Evolutionary conservation across 2,329 filamentous ascomycete genomes (phyloP).

Genomic region (Diaporthe citriasiana): DNA sequence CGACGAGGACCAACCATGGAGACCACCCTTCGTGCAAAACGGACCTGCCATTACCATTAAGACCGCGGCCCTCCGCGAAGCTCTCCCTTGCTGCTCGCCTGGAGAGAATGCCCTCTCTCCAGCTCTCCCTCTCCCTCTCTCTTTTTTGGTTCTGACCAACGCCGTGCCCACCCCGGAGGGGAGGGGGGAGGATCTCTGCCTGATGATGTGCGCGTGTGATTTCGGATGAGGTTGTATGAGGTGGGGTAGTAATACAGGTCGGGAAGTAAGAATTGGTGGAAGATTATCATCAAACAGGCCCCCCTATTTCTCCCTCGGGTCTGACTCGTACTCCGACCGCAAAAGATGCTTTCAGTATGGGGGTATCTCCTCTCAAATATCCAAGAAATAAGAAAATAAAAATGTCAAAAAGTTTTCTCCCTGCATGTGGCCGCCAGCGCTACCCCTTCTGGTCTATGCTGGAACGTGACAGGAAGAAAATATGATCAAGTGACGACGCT

Average conservation of each 20-base stretch:
- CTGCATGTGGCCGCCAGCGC: slow-evolving; percentile 30
- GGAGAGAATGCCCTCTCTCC: too few relatives aligned
- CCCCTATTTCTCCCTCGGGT: slow-evolving; percentile 18
- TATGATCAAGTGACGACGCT: slow-evolving; percentile 27
- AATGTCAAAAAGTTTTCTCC: slow-evolving; percentile 3
- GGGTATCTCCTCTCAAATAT: slow-evolving; percentile 42
- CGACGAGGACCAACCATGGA: slow-evolving; percentile 8
- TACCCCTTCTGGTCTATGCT: slow-evolving; percentile 20
- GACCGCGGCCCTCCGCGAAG: slow-evolving; percentile 17
- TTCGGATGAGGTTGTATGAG: slow-evolving; percentile 4
- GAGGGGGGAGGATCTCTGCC: not conserved
- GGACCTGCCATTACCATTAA: slow-evolving; percentile 33
- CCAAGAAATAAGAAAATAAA: slow-evolving; percentile 2
- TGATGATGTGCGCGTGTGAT: slow-evolving; percentile 26
- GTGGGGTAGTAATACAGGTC: slow-evolving; percentile 28
- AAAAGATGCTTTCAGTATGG: slow-evolving; percentile 36
- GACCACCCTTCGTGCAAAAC: not conserved
- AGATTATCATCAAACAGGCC: slow-evolving; percentile 30
- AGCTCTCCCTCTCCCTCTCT: not conserved
- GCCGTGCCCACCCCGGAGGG: slow-evolving; percentile 13
- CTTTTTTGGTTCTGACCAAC: slow-evolving; percentile 24
- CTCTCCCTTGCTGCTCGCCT: slow-evolving; percentile 1
- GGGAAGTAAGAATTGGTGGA: slow-evolving; percentile 1
- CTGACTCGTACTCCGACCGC: slow-evolving; percentile 37
- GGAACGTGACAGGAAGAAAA: slow-evolving; percentile 1